Evolutionary conservation across 2,329 filamentous ascomycete genomes (phyloP), one percentile per base, ranked within the genome.

Genomic region (Hymenoscyphus fraxineus): DNA sequence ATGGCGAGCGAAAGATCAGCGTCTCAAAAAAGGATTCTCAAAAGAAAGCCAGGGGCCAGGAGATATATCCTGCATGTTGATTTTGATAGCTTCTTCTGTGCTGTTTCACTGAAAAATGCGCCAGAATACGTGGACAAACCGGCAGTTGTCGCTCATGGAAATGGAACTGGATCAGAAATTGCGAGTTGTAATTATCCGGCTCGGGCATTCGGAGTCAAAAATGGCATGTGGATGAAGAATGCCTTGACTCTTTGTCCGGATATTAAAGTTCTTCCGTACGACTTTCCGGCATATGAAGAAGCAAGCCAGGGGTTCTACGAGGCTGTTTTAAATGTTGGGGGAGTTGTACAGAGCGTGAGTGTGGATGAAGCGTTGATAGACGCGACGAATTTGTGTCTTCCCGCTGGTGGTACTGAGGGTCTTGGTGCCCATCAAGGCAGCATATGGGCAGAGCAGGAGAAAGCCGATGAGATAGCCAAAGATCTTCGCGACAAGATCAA

Each of bases 161-260:
- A 84, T 56, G 94, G 94, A 0, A 86, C 85, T 31, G 92, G 92
- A 0, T 97, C 94, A 0, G 95, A 99, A 74, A 98, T 99, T 72
- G 95, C 95, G 27, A 97, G 93, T 68, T 99, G 95, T 78, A 99
- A 99, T 73, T 99, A 99, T 74, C 88, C 90, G 22, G 95, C 96
- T 6, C 87, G 95, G 44, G 83, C 85, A 39, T 95, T 88, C 71
- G 94, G 94, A 0, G 83, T 99, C 62, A 97, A 93, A 74, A 99
- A 99, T 71, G 96, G 96, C 44, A 99, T 98, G 95, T 99, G 96
- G 95, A 98, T 99, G 94, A 96, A 94, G 75, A 83, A 85, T 40
- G 95, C 95, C 0, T 82, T 89, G 65, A 89, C 95, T 69, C 77
- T 95, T 19, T 99, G 93, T 73, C 89, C 94, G 0, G 86, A 92